Percentiles rank a stretch among this genome's conserved stretches.
These are phyloP conservation scores for Misopates orontium DNA, from an alignment of 257 asterid species.

Conservation along the genomic window DNA sequence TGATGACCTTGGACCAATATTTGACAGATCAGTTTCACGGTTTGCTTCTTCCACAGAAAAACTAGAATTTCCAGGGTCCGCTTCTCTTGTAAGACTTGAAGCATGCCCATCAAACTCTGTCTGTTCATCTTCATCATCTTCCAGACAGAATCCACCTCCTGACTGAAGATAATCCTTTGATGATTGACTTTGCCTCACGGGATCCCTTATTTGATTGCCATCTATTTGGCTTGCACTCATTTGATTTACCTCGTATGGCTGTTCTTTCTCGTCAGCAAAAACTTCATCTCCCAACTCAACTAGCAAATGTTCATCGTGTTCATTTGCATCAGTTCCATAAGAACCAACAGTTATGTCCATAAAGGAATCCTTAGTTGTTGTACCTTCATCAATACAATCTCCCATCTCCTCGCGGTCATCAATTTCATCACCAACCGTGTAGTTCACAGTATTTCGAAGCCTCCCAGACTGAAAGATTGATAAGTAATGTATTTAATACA, in stretches of 20 bases:
- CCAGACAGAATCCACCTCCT: slow-evolving; percentile 87
- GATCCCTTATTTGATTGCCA: slow-evolving; percentile 32
- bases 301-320: slow-evolving; percentile 16
- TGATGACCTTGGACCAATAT: slow-evolving; percentile 16
- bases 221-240: slow-evolving; percentile 15
- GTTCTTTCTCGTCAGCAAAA: slow-evolving; percentile 30
- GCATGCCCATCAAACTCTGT: slow-evolving; percentile 27
- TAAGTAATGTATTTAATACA: background rate
- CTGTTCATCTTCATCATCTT: slow-evolving; percentile 48
- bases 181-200: slow-evolving; percentile 28
- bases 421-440: slow-evolving; percentile 37
- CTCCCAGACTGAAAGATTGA: slow-evolving; percentile 65
- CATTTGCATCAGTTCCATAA: slow-evolving; percentile 14
- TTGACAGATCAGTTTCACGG: slow-evolving; percentile 14
- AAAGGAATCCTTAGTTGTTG: slow-evolving; percentile 26
- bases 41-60: slow-evolving; percentile 27
- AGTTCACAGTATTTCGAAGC: slow-evolving; percentile 55
- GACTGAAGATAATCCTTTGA: slow-evolving; percentile 53
- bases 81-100: slow-evolving; percentile 20
- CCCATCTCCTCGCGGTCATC: slow-evolving; percentile 38
- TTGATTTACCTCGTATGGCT: slow-evolving; percentile 15
- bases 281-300: slow-evolving; percentile 22
- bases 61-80: slow-evolving; percentile 21
- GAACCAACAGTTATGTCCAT: slow-evolving; percentile 28
- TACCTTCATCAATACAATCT: slow-evolving; percentile 23